Evolutionary conservation across 2,329 filamentous ascomycete species (phyloP).

Genomic region (Geosmithia flava): DNA sequence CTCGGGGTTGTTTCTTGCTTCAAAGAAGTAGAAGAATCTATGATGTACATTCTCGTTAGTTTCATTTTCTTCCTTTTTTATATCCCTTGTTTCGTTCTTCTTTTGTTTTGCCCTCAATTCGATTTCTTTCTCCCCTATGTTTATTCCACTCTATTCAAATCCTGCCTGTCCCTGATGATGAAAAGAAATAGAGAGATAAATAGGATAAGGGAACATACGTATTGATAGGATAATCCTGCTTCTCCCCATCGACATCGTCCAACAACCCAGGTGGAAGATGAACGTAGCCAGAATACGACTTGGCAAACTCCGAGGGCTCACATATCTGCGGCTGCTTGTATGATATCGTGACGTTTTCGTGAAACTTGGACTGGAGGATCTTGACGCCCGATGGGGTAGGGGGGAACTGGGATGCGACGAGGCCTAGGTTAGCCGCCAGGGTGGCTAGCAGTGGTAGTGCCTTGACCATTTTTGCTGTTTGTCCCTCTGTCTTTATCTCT

Average conservation of each 20-base stretch:
- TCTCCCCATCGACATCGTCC: slow-evolving; percentile 30
- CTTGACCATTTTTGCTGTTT: not conserved
- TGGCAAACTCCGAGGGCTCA: slow-evolving; percentile 45
- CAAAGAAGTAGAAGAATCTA: slow-evolving; percentile 37
- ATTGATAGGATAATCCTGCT: slow-evolving; percentile 26
- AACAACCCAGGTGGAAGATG: slow-evolving; percentile 30
- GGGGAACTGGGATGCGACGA: slow-evolving; percentile 16
- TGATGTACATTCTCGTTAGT: not conserved
- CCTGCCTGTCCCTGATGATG: too few species aligned
- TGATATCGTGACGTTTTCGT: slow-evolving; percentile 46
- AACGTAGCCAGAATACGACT: slow-evolving; percentile 54
- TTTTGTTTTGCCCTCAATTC: too few species aligned
- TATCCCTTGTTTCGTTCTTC: too few species aligned
- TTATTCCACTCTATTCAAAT: too few species aligned
- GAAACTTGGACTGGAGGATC: slow-evolving; percentile 43
- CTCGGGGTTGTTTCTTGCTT: slow-evolving; percentile 24
- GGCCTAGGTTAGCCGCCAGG: not conserved
- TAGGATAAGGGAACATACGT: slow-evolving; percentile 23
- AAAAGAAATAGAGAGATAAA: too few species aligned
- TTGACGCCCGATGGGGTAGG: slow-evolving; percentile 21
- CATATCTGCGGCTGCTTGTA: slow-evolving; percentile 50
- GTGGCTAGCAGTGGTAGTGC: not conserved
- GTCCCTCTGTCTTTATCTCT: not conserved
- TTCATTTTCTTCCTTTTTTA: not conserved
- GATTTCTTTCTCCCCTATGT: too few species aligned